Base-by-base conservation (phyloP, 768 basidiomycete genomes). In the Amylocystis lapponica region DNA sequence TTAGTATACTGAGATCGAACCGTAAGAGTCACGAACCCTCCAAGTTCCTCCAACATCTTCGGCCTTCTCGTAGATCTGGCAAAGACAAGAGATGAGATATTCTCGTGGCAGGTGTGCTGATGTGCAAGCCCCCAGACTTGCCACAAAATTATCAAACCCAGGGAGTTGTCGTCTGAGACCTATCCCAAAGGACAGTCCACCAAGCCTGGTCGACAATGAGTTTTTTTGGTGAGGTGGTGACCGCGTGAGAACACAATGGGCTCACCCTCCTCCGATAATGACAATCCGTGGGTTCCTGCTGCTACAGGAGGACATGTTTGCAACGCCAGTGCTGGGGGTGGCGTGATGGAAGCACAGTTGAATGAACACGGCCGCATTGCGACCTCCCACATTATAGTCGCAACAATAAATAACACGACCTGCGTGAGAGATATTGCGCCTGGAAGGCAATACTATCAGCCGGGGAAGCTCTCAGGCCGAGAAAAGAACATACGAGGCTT, bases 11-110 rank as follows among this genome's bases (percentile, higher is more conserved):
- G 4, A 16, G 13, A 10, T 17, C 11, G 31, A 14, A 5, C 6
- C n/a, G n/a, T n/a, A n/a, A n/a, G n/a, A n/a, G n/a, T n/a, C n/a
- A 36, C 47, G 21, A 30, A 60, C 59, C 39, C 51, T 43, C 59
- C 59, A 61, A 3, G 58, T 60, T 10, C 59, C 59, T 3, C 59
- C 59, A 12, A 66, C 44, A 17, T 51, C 59, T 6, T 41, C 37
- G 4, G 53, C 43, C 38, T 57, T 54, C 39, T 66, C 65, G 43
- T 64, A 63, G 27, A 66, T 62, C 66, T 67, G 12, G n/a, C 26
- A 22, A n/a, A 34, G 20, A 27, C 20, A 16, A 36, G 30, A 12
- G 10, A 16, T 5, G 26, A 16, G 25, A 41, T 4, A 20, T 35
- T 16, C 12, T 43, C n/a, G 21, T 30, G 8, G 2, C 16, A 23